Conservation (phyloP, 2,329 filamentous ascomycete genomes). For the Endocalyx cinctus region DNA sequence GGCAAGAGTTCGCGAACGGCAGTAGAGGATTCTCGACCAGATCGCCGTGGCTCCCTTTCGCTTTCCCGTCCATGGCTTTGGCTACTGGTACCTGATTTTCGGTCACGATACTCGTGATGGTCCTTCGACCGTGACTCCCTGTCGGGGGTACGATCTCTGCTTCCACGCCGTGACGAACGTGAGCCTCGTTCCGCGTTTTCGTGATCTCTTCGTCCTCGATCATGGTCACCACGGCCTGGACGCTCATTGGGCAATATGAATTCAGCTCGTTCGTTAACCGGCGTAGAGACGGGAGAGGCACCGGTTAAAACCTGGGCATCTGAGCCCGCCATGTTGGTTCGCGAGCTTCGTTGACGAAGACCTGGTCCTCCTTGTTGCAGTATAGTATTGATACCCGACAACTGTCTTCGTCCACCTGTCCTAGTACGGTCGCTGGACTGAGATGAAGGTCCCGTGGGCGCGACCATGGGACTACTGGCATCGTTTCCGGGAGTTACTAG, state of each 20-base stretch:
- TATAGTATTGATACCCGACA: slow-evolving; percentile 56
- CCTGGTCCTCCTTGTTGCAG: slow-evolving; percentile 44
- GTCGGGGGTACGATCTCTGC: slow-evolving; percentile 43
- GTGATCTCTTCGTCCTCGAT: slow-evolving; percentile 34
- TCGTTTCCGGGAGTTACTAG: slow-evolving; percentile 18
- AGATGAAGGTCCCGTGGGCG: slow-evolving; percentile 30
- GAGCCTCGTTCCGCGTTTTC: slow-evolving; percentile 38
- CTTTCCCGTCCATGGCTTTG: slow-evolving; percentile 22
- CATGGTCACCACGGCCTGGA: slow-evolving; percentile 29
- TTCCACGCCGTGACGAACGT: slow-evolving; percentile 40
- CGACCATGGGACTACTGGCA: slow-evolving; percentile 21
- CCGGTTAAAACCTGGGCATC: slow-evolving; percentile 54
- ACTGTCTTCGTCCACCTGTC: slow-evolving; percentile 44
- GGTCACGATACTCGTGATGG: slow-evolving; percentile 23
- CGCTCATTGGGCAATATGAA: slow-evolving; percentile 32
- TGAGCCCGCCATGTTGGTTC: slow-evolving; percentile 44
- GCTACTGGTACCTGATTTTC: slow-evolving; percentile 20
- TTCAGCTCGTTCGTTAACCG: slow-evolving; percentile 45
- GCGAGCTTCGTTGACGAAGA: slow-evolving; percentile 31
- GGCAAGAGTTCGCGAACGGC: slow-evolving; percentile 16
- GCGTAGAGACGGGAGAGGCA: slow-evolving; percentile 46
- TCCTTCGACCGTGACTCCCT: slow-evolving; percentile 39
- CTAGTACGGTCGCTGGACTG: slow-evolving; percentile 29
- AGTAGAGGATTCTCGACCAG: slow-evolving; percentile 19
- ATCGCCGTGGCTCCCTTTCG: slow-evolving; percentile 26